These are phyloP conservation scores for Clavispora santaluciae DNA, from an alignment of 805 yeast genomes.

Conservation along the genomic window DNA sequence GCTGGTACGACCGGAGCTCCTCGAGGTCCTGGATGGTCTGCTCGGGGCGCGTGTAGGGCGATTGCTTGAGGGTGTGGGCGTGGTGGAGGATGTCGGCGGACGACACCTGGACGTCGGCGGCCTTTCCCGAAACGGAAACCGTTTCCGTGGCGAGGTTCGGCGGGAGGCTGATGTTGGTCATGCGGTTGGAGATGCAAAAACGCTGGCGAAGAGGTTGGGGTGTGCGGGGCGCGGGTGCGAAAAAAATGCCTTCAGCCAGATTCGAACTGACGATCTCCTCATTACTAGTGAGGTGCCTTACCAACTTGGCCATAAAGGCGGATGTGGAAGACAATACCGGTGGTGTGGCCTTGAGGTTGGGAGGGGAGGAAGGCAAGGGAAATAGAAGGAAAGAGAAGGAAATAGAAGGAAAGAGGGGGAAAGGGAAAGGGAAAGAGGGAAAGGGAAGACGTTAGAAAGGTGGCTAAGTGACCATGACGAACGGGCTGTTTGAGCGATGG, in stretches of 20 bases:
- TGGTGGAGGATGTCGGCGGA: constrained; percentile 62
- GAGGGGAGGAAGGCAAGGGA: too few species aligned
- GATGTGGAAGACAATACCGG: neutral
- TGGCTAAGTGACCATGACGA: too few species aligned
- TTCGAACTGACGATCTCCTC: constrained; percentile 15
- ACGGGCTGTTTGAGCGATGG: too few species aligned
- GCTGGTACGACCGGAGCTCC: constrained; percentile 71
- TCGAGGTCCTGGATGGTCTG: constrained; percentile 66
- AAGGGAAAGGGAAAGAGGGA: too few species aligned
- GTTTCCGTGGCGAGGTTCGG: constrained; percentile 8
- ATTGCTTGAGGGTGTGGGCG: constrained; percentile 48
- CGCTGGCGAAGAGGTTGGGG: neutral
- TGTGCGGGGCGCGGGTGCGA: neutral
- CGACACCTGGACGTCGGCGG: constrained; percentile 52
- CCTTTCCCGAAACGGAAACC: neutral
- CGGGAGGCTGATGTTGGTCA: constrained; percentile 10
- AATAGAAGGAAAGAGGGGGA: too few species aligned
- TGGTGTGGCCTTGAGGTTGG: too few species aligned
- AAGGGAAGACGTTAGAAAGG: too few species aligned
- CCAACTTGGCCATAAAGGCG: constrained; percentile 18
- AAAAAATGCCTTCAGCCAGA: constrained; percentile 13
- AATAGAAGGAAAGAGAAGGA: too few species aligned
- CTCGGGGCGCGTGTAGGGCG: constrained; percentile 34
- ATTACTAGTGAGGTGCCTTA: constrained; percentile 33
- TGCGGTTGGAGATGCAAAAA: too few species aligned